Base-by-base conservation (phyloP, 306 rosid species). In the Clitoria ternatea region DNA sequence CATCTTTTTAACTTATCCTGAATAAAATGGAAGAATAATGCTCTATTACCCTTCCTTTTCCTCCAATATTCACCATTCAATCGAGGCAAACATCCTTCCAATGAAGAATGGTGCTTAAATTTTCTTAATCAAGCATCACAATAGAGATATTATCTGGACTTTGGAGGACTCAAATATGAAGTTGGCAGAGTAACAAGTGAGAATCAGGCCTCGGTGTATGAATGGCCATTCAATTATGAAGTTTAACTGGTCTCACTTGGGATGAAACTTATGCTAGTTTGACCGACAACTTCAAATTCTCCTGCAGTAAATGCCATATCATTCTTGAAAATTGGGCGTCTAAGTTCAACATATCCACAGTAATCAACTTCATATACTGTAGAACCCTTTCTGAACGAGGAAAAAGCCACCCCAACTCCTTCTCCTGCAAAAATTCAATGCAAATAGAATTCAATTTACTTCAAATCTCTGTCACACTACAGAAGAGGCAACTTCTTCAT, bases 401-500 rank as follows among this genome's bases (percentile, higher is more conserved):
- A 63, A 24, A 87, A 57, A 1, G 97, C 86, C 60, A 87, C 85
- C 22, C 87, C 96, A 45, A 94, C 92, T 54, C 89, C 99, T 85
- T 94, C 99, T 35, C 91, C 97, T 91, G 70, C 72, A 65, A 30
- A 72, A 69, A 48, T 55, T 4, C 7, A 63, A 24, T 22, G n/a
- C 42, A 63, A 52, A 40, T 54, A 71, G 36, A 70, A 29, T 19
- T 78, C 63, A 53, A 10, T 45, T 36, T 2, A n/a, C 17, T 17
- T 17, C 22, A 37, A 67, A 43, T 7, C 7, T 61, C 36, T 26
- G 19, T 5, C 19, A 43, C 47, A 22, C 37, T 27, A 14, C 66
- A 19, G 7, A 44, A 72, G 8, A 47, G 29, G n/a, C 29, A 64
- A 11, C 13, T 36, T 45, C 55, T 70, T 40, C 15, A 62, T 50